A percentile compares a stretch with the other conserved stretches of the same genome.
Evolutionary conservation across 208 protist genomes (phyloP).

Genomic region (Giardia muris): DNA sequence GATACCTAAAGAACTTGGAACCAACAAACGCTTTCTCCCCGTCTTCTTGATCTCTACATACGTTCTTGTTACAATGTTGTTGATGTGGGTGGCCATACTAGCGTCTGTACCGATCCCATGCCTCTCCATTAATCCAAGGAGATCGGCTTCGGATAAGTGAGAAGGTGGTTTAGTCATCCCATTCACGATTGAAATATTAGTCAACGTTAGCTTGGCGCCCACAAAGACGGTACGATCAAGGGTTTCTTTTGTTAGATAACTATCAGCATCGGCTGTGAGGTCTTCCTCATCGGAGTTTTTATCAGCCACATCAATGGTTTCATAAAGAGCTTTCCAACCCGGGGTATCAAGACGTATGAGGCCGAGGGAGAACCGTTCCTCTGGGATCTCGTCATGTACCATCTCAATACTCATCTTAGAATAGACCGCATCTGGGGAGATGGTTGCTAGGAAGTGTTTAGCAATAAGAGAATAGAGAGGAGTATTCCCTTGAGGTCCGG

Average conservation of each 20-base stretch:
- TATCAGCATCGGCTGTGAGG: background rate
- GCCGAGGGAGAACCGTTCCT: background rate
- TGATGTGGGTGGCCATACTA: constrained; percentile 53
- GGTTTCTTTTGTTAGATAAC: background rate
- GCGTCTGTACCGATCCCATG: constrained; percentile 58
- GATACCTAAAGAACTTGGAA: constrained; percentile 72
- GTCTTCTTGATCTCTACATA: constrained; percentile 44
- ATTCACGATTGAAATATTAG: constrained; percentile 22
- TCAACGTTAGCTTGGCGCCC: background rate
- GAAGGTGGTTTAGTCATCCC: constrained; percentile 43
- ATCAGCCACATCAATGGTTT: background rate
- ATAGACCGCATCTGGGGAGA: constrained; percentile 31
- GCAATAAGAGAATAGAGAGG: constrained; percentile 50
- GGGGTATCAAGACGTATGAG: background rate
- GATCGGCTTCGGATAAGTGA: constrained; percentile 51
- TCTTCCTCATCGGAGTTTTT: background rate
- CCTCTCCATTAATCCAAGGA: constrained; percentile 54
- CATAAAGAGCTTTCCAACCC: constrained; percentile 10
- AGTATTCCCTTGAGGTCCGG: background rate
- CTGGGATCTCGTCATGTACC: background rate
- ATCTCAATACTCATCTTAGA: background rate
- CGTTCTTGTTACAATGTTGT: constrained; percentile 47
- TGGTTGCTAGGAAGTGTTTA: constrained; percentile 48
- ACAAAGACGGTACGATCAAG: background rate
- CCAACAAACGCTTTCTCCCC: constrained; percentile 42